These are phyloP conservation scores for Metschnikowia amazonensis DNA, from an alignment of 805 yeast species.

Conservation along the genomic window DNA sequence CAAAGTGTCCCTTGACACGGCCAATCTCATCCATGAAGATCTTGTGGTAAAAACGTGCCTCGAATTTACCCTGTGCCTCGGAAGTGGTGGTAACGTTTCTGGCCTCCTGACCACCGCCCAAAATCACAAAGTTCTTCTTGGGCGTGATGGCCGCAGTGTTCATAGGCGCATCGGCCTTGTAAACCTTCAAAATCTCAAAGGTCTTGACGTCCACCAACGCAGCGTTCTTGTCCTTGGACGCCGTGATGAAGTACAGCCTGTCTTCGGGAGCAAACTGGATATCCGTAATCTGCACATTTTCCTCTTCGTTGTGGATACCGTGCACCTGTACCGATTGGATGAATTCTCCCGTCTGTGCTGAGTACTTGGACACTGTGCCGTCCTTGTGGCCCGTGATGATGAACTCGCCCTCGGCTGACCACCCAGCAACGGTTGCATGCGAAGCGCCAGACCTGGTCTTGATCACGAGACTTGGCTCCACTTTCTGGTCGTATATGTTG, in stretches of 20 bases:
- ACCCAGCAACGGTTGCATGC: slow-evolving; percentile 78
- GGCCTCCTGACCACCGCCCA: slow-evolving; percentile 99
- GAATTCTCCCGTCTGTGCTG: slow-evolving; percentile 70
- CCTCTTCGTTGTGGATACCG: slow-evolving; percentile 55
- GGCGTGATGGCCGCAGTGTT: slow-evolving; percentile 96
- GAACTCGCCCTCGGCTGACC: slow-evolving; percentile 72
- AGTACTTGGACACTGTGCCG: slow-evolving; percentile 79
- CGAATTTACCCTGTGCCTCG: slow-evolving; percentile 90
- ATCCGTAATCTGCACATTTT: slow-evolving; percentile 60
- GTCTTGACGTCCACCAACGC: slow-evolving; percentile 73
- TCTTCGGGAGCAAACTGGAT: slow-evolving; percentile 81
- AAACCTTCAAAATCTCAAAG: slow-evolving; percentile 67
- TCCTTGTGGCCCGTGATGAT: slow-evolving; percentile 86
- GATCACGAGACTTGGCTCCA: slow-evolving; percentile 58
- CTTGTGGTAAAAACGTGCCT: slow-evolving; percentile 93
- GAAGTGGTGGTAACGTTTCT: slow-evolving; percentile 97
- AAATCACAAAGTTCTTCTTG: slow-evolving; percentile 80
- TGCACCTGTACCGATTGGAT: slow-evolving; percentile 60
- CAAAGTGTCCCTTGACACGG: slow-evolving; percentile 97
- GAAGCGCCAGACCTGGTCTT: slow-evolving; percentile 54
- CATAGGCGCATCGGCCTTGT: slow-evolving; percentile 86
- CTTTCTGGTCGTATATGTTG: slow-evolving; percentile 40
- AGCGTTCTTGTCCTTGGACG: slow-evolving; percentile 89
- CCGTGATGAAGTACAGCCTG: slow-evolving; percentile 82
- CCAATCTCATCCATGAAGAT: slow-evolving; percentile 94